A percentile compares a stretch with the other conserved stretches of the same genome.
Evolutionary conservation across 805 yeast species (phyloP).

Genomic region (Cyberlindnera galapagoensis): DNA sequence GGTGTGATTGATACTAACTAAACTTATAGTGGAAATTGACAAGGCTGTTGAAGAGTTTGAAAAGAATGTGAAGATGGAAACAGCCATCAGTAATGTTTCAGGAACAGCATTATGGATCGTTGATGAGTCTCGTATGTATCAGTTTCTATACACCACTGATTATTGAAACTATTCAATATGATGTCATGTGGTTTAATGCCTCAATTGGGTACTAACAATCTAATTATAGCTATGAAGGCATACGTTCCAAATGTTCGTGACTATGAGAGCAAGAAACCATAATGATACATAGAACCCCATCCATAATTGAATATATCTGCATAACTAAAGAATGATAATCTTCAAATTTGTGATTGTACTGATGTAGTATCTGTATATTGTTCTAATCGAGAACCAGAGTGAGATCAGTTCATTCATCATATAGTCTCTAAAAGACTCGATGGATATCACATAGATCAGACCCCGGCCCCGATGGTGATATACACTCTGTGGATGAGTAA

Average conservation of each 20-base stretch:
- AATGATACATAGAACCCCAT: too few species aligned
- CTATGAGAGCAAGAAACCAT: constrained; percentile 37
- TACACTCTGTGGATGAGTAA: too few species aligned
- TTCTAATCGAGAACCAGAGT: too few species aligned
- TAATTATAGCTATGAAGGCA: constrained; percentile 34
- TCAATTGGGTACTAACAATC: constrained; percentile 3
- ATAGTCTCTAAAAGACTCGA: too few species aligned
- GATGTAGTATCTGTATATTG: too few species aligned
- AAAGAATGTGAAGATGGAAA: constrained; percentile 49
- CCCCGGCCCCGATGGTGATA: too few species aligned
- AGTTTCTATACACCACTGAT: not conserved
- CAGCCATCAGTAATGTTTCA: constrained; percentile 46
- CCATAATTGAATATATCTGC: too few species aligned
- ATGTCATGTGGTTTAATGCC: too few species aligned
- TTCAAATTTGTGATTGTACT: too few species aligned
- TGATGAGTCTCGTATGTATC: constrained; percentile 33
- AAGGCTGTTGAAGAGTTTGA: constrained; percentile 51
- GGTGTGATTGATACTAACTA: constrained; percentile 8
- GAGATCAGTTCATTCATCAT: too few species aligned
- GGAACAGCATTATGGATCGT: constrained; percentile 56
- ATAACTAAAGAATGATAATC: constrained; percentile 2
- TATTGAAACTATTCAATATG: not conserved
- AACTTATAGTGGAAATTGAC: constrained; percentile 35
- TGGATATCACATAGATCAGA: too few species aligned
- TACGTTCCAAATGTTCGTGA: constrained; percentile 56